A percentile compares a stretch with the other conserved stretches of the same genome.
These are phyloP conservation scores for Allium sativum DNA, from an alignment of 106 monocot species.

Conservation along the genomic window DNA sequence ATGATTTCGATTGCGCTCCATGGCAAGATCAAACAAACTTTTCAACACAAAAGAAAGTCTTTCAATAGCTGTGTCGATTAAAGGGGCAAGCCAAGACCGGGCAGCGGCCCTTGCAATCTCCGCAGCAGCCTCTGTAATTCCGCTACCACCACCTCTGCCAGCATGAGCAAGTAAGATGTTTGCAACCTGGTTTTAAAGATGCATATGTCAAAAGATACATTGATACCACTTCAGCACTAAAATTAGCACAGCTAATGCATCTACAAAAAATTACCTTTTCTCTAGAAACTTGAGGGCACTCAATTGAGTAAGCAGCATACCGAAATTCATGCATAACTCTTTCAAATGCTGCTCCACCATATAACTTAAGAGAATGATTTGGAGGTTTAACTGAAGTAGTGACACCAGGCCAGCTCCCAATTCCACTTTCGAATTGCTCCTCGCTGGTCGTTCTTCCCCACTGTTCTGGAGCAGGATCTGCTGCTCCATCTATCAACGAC, in stretches of 20 bases:
- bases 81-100: conserved; percentile 82
- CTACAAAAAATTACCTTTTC: conserved; percentile 50
- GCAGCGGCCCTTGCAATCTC: conserved; percentile 96
- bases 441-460: conserved; percentile 86
- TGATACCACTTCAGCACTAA: too few species aligned
- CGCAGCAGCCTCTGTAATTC: conserved; percentile 74
- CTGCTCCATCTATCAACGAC: conserved; percentile 82
- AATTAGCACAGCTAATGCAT: too few species aligned
- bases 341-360: conserved; percentile 99
- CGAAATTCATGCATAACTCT: conserved; percentile 96
- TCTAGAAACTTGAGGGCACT: conserved; percentile 87
- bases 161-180: conserved; percentile 99
- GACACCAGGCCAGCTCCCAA: conserved; percentile 90
- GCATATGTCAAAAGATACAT: too few species aligned
- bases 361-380: conserved; percentile 66
- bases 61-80: conserved; percentile 92
- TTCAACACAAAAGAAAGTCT: conserved; percentile 84
- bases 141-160: conserved; percentile 72
- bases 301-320: conserved; percentile 89
- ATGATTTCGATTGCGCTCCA: conserved; percentile 52
- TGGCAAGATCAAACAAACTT: conserved; percentile 81
- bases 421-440: conserved; percentile 75
- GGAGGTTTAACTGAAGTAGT: conserved; percentile 49
- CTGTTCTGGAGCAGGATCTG: conserved; percentile 91
- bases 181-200: conserved; percentile 49